Base-by-base conservation (phyloP, 306 rosid species). In the Sicyos baderoa region DNA sequence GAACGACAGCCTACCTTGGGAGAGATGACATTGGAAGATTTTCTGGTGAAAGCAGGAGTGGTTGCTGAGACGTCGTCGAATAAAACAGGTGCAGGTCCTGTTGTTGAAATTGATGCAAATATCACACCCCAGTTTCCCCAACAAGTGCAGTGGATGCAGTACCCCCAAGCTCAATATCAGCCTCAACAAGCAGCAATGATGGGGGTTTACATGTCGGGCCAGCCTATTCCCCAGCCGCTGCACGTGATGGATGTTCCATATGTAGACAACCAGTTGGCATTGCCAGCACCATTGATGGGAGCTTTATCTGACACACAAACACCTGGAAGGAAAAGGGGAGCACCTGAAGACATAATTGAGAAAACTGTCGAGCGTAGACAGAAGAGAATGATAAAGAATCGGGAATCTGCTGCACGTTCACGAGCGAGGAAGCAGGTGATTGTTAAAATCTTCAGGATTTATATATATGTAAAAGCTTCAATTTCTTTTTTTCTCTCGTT, bases 331-430 rank as follows among this genome's bases (percentile, higher is more conserved):
- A 93, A 93, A 82, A 81, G 98, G 72, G 85, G 89, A 69, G 53
- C 80, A 1, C 80, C 91, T 0, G 97, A 81, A 45, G 88, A 89
- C 54, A 74, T 85, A 53, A 77, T 86, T 1, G 96, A 85, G 83
- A 93, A 75, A 80, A 89, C 93, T 11, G 95, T 89, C 6, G 98
- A 93, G 78, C 83, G 91, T 77, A 83, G 93, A 82, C 98, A 93
- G 68, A 93, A 93, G 75, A 78, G 98, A 76, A 93, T 93, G 98
- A 93, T 92, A 67, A 92, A 92, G 86, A 92, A 92, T 65, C 85
- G 98, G 42, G 98, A 89, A 82, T 92, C 98, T 65, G 98, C 98
- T 58, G 96, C 98, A 4, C 98, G 96, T 48, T 92, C 98, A 44
- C 87, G 98, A 75, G 98, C 98, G 50, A 85, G 98, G 84, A 89